A percentile compares a stretch with the other conserved stretches of the same genome.
These are phyloP conservation scores for Erythrophleum ivorense DNA, from an alignment of 331 rosid genomes.

Conservation along the genomic window DNA sequence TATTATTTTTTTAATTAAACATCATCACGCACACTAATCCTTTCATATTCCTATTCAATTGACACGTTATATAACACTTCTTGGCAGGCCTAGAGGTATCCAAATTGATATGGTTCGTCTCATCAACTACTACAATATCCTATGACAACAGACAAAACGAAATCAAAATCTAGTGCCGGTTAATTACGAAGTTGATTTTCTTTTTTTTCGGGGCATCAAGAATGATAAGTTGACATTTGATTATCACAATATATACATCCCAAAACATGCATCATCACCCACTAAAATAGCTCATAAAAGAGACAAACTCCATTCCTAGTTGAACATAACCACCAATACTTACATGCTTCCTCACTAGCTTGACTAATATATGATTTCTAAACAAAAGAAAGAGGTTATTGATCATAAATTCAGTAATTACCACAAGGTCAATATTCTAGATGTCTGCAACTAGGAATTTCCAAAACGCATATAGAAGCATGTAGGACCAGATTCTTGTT, in stretches of 20 bases:
- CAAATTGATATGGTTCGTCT: not conserved
- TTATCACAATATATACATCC: not conserved
- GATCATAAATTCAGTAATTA: no score
- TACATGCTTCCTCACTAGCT: not conserved
- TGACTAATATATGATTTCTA: no score
- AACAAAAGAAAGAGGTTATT: no score
- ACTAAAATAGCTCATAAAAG: not conserved
- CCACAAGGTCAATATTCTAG: no score
- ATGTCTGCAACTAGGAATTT: no score
- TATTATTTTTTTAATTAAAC: not conserved
- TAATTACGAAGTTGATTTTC: not conserved
- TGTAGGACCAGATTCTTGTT: no score
- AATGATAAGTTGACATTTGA: not conserved
- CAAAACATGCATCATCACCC: conserved; percentile 1
- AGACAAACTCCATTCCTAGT: not conserved
- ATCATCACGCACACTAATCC: not conserved
- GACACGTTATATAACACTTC: not conserved
- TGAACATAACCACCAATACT: conserved; percentile 8
- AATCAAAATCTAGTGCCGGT: not conserved
- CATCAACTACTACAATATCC: not conserved
- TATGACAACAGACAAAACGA: not conserved
- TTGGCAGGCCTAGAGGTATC: not conserved
- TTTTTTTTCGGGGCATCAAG: not conserved
- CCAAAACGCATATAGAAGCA: no score
- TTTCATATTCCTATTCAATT: not conserved